These are phyloP conservation scores for Tylopilus sp. DNA, from an alignment of 1,284 basidiomycete genomes.

Conservation along the genomic window DNA sequence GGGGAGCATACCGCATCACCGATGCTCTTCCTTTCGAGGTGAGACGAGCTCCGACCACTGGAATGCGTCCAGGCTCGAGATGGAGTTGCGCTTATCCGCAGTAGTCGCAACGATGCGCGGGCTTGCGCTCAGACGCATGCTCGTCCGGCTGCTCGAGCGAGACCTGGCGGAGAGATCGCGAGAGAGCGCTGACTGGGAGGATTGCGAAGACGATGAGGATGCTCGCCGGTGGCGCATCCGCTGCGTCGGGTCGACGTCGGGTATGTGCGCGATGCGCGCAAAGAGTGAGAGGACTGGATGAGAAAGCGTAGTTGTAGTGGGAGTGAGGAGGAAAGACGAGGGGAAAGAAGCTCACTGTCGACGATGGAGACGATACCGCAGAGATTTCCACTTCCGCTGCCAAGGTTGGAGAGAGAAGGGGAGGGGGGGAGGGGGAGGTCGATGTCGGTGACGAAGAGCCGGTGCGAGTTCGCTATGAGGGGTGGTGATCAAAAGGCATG, in stretches of 20 bases:
- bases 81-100: constrained; percentile 32
- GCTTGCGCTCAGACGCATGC: constrained; percentile 42
- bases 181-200: constrained; percentile 27
- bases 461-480: constrained; percentile 64
- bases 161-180: constrained; percentile 25
- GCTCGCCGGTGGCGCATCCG: constrained; percentile 72
- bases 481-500: constrained; percentile 2
- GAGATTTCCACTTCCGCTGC: constrained; percentile 42
- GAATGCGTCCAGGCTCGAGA: constrained; percentile 32
- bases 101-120: constrained; percentile 34
- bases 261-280: constrained; percentile 64
- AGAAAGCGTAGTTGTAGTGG: neutral
- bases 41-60: constrained; percentile 34
- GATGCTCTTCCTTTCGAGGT: constrained; percentile 30
- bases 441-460: constrained; percentile 70
- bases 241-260: constrained; percentile 65
- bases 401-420: constrained; percentile 37
- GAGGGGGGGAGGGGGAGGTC: constrained; percentile 41
- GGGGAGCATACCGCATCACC: constrained; percentile 5
- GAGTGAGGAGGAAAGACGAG: constrained; percentile 1
- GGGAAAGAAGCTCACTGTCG: constrained; percentile 51
- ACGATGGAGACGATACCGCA: constrained; percentile 75
- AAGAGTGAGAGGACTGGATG: constrained; percentile 67
- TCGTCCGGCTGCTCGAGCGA: constrained; percentile 52
- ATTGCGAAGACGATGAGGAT: constrained; percentile 59